Base-by-base conservation (phyloP, 148 eudicot genomes). In the Camellia granthamiana region DNA sequence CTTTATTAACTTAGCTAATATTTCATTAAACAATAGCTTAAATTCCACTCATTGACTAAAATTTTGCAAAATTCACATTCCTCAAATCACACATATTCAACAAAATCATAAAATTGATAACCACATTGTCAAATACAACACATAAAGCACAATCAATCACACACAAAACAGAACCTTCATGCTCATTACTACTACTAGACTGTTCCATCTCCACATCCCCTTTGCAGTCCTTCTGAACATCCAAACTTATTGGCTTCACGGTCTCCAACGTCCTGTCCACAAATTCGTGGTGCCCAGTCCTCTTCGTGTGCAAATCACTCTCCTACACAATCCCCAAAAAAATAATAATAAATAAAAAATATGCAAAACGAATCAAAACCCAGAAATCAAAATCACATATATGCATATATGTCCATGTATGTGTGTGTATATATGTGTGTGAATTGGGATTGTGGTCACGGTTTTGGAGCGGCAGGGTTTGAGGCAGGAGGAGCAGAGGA, bases 391-490 rank as follows among this genome's bases (percentile, higher is more conserved):
- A 77, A 81, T 78, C 67, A 80, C 80, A 78, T 18, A 15, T 19
- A 3, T 19, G 38, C 38, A 30, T 30, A 30, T 30, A 30, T 30
- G 38, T 30, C 0, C 38, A 30, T 30, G 38, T 30, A 0, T 30
- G 38, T 30, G 38, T 30, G 38, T 30, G 38, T 30, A 0, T 30
- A 30, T 30, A 30, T 30, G 38, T 30, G 38, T 30, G 38, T 30
- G 38, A 30, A 30, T 30, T 30, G 38, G 38, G 38, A 30, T 30
- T 30, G 38, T 30, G 44, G 8, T n/a, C 85, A 95, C 99, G 10
- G 98, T 95, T 91, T 94, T 94, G 81, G 98, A 91, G 79, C 99
- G 99, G 87, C 99, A 96, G 47, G 99, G 98, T 74, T 96, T 96
- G 87, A 89, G 84, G 80, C 99, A 96, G 38, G 88, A 43, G 78